Evolutionary conservation across 163 green algal genomes (phyloP).

Genomic region (Volvox carteri): DNA sequence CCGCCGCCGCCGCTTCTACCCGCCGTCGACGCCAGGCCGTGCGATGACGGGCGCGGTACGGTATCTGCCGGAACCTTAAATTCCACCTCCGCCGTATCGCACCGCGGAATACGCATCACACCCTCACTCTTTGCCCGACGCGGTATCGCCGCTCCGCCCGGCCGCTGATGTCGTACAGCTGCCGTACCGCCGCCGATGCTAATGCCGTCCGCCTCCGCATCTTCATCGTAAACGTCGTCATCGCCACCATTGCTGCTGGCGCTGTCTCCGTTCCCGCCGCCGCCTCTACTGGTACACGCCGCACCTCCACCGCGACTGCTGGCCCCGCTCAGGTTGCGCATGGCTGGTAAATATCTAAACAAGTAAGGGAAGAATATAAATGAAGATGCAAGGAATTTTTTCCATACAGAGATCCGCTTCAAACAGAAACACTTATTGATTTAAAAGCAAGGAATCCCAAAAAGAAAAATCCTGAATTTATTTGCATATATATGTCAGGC

Average conservation of each 20-base stretch:
- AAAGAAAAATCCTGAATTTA: neutral
- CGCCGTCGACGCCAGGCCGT: too few species aligned
- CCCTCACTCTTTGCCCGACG: neutral
- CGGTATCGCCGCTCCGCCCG: neutral
- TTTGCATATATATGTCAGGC: too few species aligned
- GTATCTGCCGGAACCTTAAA: too few species aligned
- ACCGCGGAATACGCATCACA: neutral
- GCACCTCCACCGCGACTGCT: conserved; percentile 15
- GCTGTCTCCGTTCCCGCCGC: neutral
- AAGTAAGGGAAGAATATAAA: neutral
- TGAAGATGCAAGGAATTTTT: neutral
- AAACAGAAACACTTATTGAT: neutral
- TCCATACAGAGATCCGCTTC: neutral
- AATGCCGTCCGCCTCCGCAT: neutral
- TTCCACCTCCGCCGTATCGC: too few species aligned
- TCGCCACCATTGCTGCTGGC: neutral
- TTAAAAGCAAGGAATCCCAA: neutral
- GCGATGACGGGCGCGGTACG: too few species aligned
- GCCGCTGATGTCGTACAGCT: neutral
- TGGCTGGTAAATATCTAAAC: neutral
- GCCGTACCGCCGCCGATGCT: neutral
- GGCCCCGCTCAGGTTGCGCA: neutral
- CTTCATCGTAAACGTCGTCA: too few species aligned
- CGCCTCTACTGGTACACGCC: too few species aligned
- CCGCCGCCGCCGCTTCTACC: too few species aligned